These are phyloP conservation scores for Detonula confervacea DNA, from an alignment of 352 stramenopile species.

Conservation along the genomic window DNA sequence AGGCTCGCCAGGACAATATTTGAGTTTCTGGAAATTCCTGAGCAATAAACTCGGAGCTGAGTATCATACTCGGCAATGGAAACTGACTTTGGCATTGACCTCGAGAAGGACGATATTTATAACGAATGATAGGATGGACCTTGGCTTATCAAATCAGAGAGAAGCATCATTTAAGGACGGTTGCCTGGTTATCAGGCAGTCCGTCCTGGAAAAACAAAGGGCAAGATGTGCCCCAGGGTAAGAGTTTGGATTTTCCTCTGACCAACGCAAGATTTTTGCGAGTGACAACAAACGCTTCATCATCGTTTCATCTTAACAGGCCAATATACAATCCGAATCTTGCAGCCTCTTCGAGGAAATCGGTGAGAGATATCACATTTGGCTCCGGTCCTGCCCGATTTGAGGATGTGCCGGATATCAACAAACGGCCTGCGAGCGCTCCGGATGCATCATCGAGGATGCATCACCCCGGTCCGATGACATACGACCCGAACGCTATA, in stretches of 20 bases:
- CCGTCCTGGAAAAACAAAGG: conserved; percentile 46
- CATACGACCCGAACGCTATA: conserved; percentile 47
- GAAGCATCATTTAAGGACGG: conserved; percentile 62
- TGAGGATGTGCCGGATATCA: conserved; percentile 33
- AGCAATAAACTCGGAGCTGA: not conserved
- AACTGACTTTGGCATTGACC: too few species aligned
- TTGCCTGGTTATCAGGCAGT: conserved; percentile 45
- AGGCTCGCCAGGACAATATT: not conserved
- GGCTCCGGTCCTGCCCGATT: conserved; percentile 54
- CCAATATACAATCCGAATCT: conserved; percentile 55
- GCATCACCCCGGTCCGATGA: conserved; percentile 11
- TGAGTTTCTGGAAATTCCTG: not conserved
- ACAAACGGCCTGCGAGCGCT: conserved; percentile 7
- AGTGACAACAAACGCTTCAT: too few species aligned
- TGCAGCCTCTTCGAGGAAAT: conserved; percentile 36
- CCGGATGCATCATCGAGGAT: too few species aligned
- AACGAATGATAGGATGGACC: conserved; percentile 31
- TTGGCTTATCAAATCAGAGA: conserved; percentile 42
- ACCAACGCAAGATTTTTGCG: too few species aligned
- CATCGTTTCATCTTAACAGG: too few species aligned
- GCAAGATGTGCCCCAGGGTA: conserved; percentile 24
- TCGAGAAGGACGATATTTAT: not conserved
- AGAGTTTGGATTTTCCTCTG: too few species aligned
- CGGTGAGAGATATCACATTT: conserved; percentile 56
- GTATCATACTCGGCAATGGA: not conserved